phyloP scores from a whole-genome alignment of 768 basidiomycete genomes.

The Leccinum rimulosum region DNA sequence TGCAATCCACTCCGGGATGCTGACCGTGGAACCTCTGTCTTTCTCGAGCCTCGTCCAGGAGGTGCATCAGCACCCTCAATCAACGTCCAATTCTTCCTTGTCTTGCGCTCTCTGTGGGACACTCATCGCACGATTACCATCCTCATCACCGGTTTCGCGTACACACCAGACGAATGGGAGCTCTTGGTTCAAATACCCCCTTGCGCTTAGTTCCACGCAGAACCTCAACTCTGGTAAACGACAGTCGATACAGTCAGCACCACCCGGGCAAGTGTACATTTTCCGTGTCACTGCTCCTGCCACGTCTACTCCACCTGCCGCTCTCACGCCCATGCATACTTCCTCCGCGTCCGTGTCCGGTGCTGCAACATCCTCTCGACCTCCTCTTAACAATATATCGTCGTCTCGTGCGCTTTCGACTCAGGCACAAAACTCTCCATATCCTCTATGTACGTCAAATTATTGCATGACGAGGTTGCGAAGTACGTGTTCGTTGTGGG shows the following conservation, averaged over 20 bases:
- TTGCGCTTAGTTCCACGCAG: constrained; percentile 34
- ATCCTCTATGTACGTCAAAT: constrained; percentile 80
- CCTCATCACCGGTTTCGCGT: constrained; percentile 26
- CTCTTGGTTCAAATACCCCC: constrained; percentile 57
- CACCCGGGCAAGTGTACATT: constrained; percentile 55
- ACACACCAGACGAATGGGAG: constrained; percentile 48
- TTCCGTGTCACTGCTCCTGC: constrained; percentile 54
- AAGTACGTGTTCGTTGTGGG: constrained; percentile 88
- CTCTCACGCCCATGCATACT: constrained; percentile 20
- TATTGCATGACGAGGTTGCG: constrained; percentile 85
- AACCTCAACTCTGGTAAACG: constrained; percentile 22
- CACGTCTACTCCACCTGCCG: constrained; percentile 22
- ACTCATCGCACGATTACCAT: constrained; percentile 50
- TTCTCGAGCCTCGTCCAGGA: constrained; percentile 59
- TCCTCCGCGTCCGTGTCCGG: constrained; percentile 34
- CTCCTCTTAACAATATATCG: constrained; percentile 33
- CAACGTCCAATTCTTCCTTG: constrained; percentile 43
- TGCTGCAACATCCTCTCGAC: constrained; percentile 23
- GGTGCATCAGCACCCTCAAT: constrained; percentile 43
- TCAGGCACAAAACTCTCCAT: constrained; percentile 25
- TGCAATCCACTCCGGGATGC: constrained; percentile 85
- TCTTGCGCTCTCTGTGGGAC: constrained; percentile 76
- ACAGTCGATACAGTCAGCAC: constrained; percentile 29
- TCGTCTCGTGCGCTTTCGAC: constrained; percentile 39
- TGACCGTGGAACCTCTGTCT: constrained; percentile 84